phyloP scores from a whole-genome alignment of 257 asterid genomes.

The Salvia miltiorrhiza region DNA sequence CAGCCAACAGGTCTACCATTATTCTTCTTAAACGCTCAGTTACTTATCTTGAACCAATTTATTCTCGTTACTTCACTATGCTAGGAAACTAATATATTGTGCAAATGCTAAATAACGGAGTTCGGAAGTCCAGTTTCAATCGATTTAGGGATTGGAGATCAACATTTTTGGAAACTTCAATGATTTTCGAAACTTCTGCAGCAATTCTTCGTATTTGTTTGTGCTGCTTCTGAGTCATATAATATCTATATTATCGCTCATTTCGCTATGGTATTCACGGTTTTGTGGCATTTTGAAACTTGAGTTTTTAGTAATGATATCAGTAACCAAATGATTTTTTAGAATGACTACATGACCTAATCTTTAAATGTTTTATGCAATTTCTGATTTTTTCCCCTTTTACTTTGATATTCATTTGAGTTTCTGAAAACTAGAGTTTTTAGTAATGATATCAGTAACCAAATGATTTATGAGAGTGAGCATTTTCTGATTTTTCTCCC shows the following conservation, averaged over 20 bases:
- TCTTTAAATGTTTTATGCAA: not conserved
- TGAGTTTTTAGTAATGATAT: too few relatives aligned
- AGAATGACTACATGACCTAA: not conserved
- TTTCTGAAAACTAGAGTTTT: not conserved
- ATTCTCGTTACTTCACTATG: not conserved
- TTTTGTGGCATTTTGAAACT: not conserved
- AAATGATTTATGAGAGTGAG: not conserved
- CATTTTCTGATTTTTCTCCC: not conserved
- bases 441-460: too few relatives aligned
- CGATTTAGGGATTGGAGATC: not conserved
- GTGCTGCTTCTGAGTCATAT: not conserved
- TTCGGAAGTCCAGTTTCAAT: not conserved
- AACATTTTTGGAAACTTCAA: not conserved
- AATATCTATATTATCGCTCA: not conserved
- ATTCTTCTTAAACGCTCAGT: not conserved
- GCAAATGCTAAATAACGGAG: not conserved
- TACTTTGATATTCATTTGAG: not conserved
- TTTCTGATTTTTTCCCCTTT: not conserved
- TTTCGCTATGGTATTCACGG: not conserved
- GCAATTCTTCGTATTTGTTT: not conserved
- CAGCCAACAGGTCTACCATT: not conserved
- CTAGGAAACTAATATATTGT: not conserved
- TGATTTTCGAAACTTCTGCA: not conserved
- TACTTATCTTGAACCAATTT: not conserved
- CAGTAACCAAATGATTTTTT: not conserved